Evolutionary conservation across 169 alveolate species (phyloP).

Genomic region (Eimeria nieschulzi): DNA sequence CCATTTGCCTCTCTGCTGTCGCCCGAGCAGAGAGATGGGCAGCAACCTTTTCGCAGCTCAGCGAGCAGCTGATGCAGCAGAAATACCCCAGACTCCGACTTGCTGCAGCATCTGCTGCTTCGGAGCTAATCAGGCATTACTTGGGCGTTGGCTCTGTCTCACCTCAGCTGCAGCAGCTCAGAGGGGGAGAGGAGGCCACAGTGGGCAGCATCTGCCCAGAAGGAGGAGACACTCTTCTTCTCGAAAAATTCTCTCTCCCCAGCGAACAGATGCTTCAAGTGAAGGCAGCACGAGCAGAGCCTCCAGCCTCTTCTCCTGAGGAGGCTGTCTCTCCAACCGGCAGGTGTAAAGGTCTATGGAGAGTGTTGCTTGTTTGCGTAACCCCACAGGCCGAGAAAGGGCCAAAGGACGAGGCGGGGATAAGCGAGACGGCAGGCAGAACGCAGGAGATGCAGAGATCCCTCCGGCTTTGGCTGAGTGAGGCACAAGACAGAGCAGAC

Average conservation of each 20-base stretch:
- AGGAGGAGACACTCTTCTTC: conserved; percentile 55
- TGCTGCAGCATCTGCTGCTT: conserved; percentile 62
- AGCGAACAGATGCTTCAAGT: not conserved
- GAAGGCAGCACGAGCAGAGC: not conserved
- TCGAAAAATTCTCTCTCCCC: conserved; percentile 28
- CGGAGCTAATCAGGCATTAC: conserved; percentile 59
- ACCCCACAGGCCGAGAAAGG: not conserved
- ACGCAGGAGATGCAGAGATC: conserved; percentile 53
- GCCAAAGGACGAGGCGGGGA: not conserved
- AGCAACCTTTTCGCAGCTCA: conserved; percentile 41
- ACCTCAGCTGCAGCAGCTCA: not conserved
- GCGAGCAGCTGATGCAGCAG: conserved; percentile 28
- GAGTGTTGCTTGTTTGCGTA: conserved; percentile 28
- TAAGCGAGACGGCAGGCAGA: conserved; percentile 56
- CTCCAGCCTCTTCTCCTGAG: not conserved
- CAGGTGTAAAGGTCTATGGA: conserved; percentile 40
- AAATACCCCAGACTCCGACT: conserved; percentile 57
- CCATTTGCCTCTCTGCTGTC: conserved; percentile 56
- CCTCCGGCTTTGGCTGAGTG: conserved; percentile 59
- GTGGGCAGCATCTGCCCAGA: not conserved
- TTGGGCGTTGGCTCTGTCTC: conserved; percentile 38
- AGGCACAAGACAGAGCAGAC: conserved; percentile 56
- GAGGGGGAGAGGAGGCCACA: not conserved
- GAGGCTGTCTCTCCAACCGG: not conserved
- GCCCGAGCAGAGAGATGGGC: conserved; percentile 36